A percentile compares a stretch with the other conserved stretches of the same genome.
phyloP scores from a whole-genome alignment of 2,329 filamentous ascomycete genomes.

The Chrysoporthe deuterocubensis region DNA sequence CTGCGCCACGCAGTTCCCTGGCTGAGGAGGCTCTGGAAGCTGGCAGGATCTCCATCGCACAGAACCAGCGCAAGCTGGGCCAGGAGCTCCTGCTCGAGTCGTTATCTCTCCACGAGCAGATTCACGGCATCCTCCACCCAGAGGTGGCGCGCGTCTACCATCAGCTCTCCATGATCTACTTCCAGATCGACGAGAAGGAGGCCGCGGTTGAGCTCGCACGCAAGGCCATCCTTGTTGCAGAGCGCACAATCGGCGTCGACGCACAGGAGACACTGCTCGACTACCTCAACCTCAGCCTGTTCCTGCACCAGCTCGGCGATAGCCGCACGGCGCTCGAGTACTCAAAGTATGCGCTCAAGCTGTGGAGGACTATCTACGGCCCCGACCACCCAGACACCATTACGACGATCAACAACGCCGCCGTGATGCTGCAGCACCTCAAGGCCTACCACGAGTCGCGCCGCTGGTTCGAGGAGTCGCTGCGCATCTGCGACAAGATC shows the following conservation, averaged over 20 bases:
- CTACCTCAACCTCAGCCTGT: constrained; percentile 94
- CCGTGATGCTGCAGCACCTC: constrained; percentile 95
- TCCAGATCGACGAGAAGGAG: constrained; percentile 96
- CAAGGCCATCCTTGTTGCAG: constrained; percentile 94
- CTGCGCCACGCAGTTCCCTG: constrained; percentile 84
- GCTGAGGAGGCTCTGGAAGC: constrained; percentile 96
- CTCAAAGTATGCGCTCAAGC: constrained; percentile 86
- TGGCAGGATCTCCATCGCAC: constrained; percentile 92
- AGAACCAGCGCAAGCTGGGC: constrained; percentile 92
- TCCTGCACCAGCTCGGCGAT: constrained; percentile 90
- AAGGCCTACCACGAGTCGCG: constrained; percentile 95
- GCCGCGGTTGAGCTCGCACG: constrained; percentile 92
- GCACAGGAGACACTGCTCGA: constrained; percentile 91
- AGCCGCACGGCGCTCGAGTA: constrained; percentile 86
- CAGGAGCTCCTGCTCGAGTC: constrained; percentile 97
- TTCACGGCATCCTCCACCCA: constrained; percentile 95
- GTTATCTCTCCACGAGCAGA: constrained; percentile 94
- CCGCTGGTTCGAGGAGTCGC: constrained; percentile 93
- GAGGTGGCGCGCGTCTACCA: constrained; percentile 97
- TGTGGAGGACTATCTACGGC: constrained; percentile 98
- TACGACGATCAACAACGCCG: constrained; percentile 97
- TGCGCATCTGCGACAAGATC: constrained; percentile 85
- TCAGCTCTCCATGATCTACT: constrained; percentile 92
- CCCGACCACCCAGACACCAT: constrained; percentile 94
- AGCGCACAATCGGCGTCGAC: constrained; percentile 92